Conservation (phyloP, 1,139 yeast species). For the Scheffersomyces stambukii region DNA sequence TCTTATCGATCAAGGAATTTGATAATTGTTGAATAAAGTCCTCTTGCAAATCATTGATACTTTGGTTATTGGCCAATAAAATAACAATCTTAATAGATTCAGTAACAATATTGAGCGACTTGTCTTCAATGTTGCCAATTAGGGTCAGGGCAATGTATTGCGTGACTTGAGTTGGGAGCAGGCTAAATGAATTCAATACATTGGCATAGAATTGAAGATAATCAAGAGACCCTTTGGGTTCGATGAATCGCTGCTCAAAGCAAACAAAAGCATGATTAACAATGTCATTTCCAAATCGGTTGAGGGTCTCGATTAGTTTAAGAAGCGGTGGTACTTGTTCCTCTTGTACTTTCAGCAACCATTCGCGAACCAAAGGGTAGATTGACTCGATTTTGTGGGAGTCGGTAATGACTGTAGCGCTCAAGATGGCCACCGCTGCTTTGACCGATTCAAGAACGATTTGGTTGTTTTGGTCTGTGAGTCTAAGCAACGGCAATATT, state of each 20-base stretch:
- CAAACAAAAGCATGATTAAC: slow-evolving; percentile 16
- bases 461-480: slow-evolving; percentile 37
- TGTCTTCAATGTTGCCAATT: slow-evolving; percentile 32
- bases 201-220: slow-evolving; percentile 24
- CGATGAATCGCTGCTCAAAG: slow-evolving; percentile 15
- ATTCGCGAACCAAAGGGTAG: slow-evolving; percentile 11
- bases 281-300: slow-evolving; percentile 16
- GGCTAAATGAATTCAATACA: slow-evolving; percentile 13
- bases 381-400: too few species aligned
- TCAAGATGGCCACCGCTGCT: slow-evolving; percentile 27
- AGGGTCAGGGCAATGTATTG: slow-evolving; percentile 41
- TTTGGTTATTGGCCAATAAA: slow-evolving; percentile 6
- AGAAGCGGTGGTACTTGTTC: slow-evolving; percentile 21
- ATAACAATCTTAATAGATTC: slow-evolving; percentile 43
- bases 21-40: slow-evolving; percentile 14
- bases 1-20: slow-evolving; percentile 22
- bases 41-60: slow-evolving; percentile 28
- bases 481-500: slow-evolving; percentile 9
- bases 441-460: slow-evolving; percentile 38
- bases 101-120: slow-evolving; percentile 40
- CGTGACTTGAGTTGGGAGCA: slow-evolving; percentile 13
- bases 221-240: slow-evolving; percentile 21
- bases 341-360: slow-evolving; percentile 14
- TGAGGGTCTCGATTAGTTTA: slow-evolving; percentile 28
- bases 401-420: slow-evolving; percentile 13